Conservation (phyloP, 768 basidiomycete species). For the Leccinum disarticulatum region DNA sequence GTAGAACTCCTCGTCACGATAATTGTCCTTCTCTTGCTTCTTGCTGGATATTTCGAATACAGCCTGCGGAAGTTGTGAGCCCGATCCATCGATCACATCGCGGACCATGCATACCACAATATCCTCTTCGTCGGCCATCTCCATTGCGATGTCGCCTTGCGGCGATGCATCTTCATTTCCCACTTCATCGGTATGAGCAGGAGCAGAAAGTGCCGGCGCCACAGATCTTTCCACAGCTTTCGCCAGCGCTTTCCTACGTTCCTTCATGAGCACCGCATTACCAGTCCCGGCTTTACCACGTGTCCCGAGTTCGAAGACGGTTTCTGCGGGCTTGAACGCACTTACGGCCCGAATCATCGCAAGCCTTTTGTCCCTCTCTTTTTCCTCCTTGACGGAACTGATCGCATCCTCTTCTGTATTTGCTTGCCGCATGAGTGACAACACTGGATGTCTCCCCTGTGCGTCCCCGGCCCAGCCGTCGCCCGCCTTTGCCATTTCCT, state of each 20-base stretch:
- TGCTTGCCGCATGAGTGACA: conserved; percentile 42
- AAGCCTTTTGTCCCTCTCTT: conserved; percentile 44
- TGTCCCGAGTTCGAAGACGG: conserved; percentile 85
- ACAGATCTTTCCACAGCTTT: conserved; percentile 58
- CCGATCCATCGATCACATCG: background rate
- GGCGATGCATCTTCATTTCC: conserved; percentile 34
- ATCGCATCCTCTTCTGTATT: conserved; percentile 30
- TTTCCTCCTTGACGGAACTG: conserved; percentile 36
- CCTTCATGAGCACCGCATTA: conserved; percentile 81
- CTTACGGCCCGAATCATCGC: conserved; percentile 72
- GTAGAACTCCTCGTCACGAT: conserved; percentile 83
- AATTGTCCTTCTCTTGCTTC: conserved; percentile 46
- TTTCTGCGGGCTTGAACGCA: conserved; percentile 83
- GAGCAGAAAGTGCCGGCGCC: conserved; percentile 28
- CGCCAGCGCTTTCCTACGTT: conserved; percentile 72
- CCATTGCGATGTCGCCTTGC: conserved; percentile 37
- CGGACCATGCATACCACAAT: conserved; percentile 53
- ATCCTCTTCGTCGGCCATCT: conserved; percentile 80
- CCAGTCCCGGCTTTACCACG: conserved; percentile 59
- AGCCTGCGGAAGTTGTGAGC: conserved; percentile 41
- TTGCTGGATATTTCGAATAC: conserved; percentile 61
- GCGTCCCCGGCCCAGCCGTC: conserved; percentile 65
- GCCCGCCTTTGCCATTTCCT: conserved; percentile 72
- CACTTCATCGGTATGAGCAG: conserved; percentile 34
- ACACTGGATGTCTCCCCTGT: conserved; percentile 71